These are phyloP conservation scores for Solanum sitiens DNA, from an alignment of 257 asterid genomes.

Conservation along the genomic window DNA sequence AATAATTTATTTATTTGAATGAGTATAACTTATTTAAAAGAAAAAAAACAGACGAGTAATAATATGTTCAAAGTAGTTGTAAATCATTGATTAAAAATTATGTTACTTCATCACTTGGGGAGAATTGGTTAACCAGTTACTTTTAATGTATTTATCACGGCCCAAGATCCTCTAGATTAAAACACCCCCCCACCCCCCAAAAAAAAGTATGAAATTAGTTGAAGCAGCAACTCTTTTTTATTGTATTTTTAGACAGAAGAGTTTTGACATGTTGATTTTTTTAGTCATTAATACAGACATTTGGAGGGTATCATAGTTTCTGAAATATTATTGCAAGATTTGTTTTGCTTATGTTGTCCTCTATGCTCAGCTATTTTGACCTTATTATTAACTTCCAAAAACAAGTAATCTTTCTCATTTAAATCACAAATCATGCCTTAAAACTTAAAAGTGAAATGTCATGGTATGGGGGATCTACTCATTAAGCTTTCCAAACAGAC, in stretches of 20 bases:
- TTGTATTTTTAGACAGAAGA: neutral
- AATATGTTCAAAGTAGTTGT: neutral
- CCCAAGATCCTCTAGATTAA: no score
- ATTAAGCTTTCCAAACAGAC: neutral
- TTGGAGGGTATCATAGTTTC: no score
- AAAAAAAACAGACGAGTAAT: neutral
- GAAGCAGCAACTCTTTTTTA: no score
- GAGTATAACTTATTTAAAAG: neutral
- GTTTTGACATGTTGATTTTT: no score
- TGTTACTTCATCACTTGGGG: no score
- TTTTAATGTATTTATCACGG: no score
- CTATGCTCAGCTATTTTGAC: neutral
- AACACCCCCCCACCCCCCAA: no score
- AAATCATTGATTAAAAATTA: neutral
- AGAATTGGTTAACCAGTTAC: no score
- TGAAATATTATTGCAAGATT: no score
- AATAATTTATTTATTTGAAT: neutral
- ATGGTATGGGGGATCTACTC: neutral
- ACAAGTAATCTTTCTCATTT: neutral
- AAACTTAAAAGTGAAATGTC: neutral
- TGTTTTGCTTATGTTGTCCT: no score
- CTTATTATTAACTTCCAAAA: neutral
- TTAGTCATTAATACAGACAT: no score
- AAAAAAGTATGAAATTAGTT: no score
- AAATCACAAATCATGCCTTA: neutral